Percentiles rank a stretch among this genome's conserved stretches.
Conservation (phyloP, 2,329 filamentous ascomycete genomes). For the Clarireedia paspali region DNA sequence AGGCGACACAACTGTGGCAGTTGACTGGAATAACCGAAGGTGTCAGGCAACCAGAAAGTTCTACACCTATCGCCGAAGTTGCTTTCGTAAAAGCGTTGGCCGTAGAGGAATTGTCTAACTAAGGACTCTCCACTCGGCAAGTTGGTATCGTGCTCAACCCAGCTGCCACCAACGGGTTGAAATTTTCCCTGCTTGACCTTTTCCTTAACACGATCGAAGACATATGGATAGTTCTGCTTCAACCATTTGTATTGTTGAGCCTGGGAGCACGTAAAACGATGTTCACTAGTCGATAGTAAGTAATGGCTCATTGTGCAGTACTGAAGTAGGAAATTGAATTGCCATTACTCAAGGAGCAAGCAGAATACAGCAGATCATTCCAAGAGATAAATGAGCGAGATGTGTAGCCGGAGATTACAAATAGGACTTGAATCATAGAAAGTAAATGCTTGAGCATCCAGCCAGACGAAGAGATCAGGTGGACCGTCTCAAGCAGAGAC, state of each 20-base stretch:
- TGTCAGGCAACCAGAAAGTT: conserved; percentile 97
- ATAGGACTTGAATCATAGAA: too few species aligned
- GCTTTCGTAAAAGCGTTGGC: conserved; percentile 89
- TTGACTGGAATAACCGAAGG: conserved; percentile 94
- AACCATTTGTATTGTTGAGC: conserved; percentile 99
- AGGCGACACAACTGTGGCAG: conserved; percentile 88
- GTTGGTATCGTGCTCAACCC: conserved; percentile 99
- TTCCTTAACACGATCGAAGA: conserved; percentile 82
- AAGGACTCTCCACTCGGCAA: conserved; percentile 93
- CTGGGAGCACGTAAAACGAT: conserved; percentile 86
- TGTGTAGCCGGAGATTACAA: too few species aligned
- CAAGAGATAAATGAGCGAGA: too few species aligned
- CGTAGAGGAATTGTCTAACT: conserved; percentile 89
- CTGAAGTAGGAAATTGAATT: too few species aligned
- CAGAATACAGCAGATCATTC: too few species aligned
- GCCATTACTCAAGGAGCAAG: too few species aligned
- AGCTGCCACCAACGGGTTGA: conserved; percentile 92
- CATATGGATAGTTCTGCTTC: conserved; percentile 77
- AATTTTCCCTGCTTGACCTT: conserved; percentile 89
- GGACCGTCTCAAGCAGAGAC: too few species aligned
- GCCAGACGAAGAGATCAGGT: too few species aligned
- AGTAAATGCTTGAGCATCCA: too few species aligned
- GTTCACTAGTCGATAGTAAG: conserved; percentile 42
- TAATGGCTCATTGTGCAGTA: too few species aligned
- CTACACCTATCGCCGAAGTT: conserved; percentile 81